Evolutionary conservation across 2,329 filamentous ascomycete genomes (phyloP), one percentile per base, ranked within the genome.

Genomic region (Claviceps arundinis): DNA sequence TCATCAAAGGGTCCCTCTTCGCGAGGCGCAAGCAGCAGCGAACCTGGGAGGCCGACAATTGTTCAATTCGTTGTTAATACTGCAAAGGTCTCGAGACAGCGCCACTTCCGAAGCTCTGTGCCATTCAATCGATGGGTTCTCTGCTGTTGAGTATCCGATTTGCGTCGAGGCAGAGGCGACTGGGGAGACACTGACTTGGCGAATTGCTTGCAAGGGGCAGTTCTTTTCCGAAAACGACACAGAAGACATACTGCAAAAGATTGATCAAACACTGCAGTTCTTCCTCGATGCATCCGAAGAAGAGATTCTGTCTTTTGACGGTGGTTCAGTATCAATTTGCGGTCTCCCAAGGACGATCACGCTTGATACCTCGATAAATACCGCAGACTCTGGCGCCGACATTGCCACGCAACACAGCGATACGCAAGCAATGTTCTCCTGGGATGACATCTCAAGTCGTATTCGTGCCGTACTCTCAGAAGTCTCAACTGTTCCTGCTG

Each of bases 151-250:
- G 56, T 94, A 90, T 64, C 84, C 87, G 0, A 68, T 95, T 3
- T 93, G 87, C 59, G 77, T 88, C 2, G 90, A 96, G 67, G 81
- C 93, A 64, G 88, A 95, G 62, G 67, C 78, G 5, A 64, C 77
- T 0, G 70, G 67, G 0, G 67, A 76, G 17, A 60, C 66, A 0
- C 63, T 94, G 1, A 56, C 81, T 0, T 93, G 89, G 84, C 81
- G 87, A 13, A 74, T 82, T 17, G 87, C 89, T 4, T 84, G 83
- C 56, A 82, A 87, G 59, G 71, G 75, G 1, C 68, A 68, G 1
- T 75, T 79, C 11, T 65, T 82, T 5, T 71, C 76, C 13, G 57
- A 64, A 1, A 53, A 62, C 0, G 76, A 74, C 9, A 71, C 77
- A 0, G 55, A 71, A 0, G 58, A 64, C 0, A 63, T 95, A 2